phyloP scores from a whole-genome alignment of 768 basidiomycete species.

The Phlebiopsis gigantea region DNA sequence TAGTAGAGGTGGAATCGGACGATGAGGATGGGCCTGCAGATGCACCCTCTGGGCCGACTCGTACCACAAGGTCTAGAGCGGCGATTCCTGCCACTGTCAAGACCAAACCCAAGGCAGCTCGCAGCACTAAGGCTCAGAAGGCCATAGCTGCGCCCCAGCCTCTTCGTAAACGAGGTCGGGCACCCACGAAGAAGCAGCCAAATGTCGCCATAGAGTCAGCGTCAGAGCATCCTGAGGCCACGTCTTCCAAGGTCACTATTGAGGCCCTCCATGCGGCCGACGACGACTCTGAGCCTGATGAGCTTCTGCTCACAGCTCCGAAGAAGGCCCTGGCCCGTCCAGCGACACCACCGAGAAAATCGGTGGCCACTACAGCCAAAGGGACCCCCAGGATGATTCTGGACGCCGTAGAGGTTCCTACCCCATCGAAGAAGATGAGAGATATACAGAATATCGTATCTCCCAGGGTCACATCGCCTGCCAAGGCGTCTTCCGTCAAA shows the following conservation, averaged over 20 bases:
- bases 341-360: neutral
- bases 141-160: neutral
- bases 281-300: constrained; percentile 13
- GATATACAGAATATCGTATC: constrained; percentile 6
- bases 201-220: neutral
- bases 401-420: constrained; percentile 22
- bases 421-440: constrained; percentile 15
- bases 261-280: constrained; percentile 1
- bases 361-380: neutral
- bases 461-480: neutral
- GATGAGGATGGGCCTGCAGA: neutral
- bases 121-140: neutral
- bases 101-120: neutral
- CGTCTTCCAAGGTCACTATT: constrained; percentile 9
- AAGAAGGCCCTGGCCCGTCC: constrained; percentile 1
- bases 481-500: neutral
- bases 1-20: neutral
- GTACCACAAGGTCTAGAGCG: neutral
- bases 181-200: neutral
- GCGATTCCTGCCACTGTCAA: neutral
- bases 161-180: neutral
- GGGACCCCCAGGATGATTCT: constrained; percentile 18
- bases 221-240: neutral
- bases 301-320: constrained; percentile 6
- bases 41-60: neutral